Percentiles rank a stretch among this genome's conserved stretches.
phyloP scores from a whole-genome alignment of 225 moss, liverwort and hornwort genomes.

The Straminergon stramineum region DNA sequence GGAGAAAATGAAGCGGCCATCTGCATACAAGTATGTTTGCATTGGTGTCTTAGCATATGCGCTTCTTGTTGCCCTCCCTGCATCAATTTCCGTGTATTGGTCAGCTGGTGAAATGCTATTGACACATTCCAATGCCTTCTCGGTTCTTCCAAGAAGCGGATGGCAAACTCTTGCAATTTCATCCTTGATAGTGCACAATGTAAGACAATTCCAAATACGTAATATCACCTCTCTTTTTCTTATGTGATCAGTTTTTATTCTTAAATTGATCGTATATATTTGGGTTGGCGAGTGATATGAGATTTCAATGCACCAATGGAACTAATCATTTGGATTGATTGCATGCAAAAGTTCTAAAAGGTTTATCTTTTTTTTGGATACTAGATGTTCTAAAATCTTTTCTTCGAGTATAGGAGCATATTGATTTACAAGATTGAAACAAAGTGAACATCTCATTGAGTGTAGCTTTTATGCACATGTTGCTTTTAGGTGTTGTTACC shows the following conservation, averaged over 20 bases:
- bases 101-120: slow-evolving; percentile 13
- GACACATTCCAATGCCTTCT: slow-evolving; percentile 21
- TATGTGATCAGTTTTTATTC: rapidly evolving
- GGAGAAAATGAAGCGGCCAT: slow-evolving; percentile 29
- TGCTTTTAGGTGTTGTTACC: background rate
- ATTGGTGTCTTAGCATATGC: background rate
- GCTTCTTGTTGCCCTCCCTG: background rate
- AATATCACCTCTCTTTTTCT: background rate
- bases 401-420: background rate
- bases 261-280: background rate
- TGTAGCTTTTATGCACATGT: rapidly evolving
- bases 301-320: background rate
- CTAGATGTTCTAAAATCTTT: background rate
- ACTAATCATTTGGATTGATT: background rate
- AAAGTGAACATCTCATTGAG: background rate
- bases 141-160: slow-evolving; percentile 1
- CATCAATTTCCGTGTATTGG: slow-evolving; percentile 17
- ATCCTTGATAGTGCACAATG: slow-evolving; percentile 23
- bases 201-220: background rate
- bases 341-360: background rate
- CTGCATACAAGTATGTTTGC: slow-evolving; percentile 15
- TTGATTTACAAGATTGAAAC: background rate
- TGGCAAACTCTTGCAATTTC: slow-evolving; percentile 25
- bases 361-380: background rate
- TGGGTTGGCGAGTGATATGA: background rate